Evolutionary conservation across 805 yeast species (phyloP).

Genomic region (Cyberlindnera euphorbiiphila): DNA sequence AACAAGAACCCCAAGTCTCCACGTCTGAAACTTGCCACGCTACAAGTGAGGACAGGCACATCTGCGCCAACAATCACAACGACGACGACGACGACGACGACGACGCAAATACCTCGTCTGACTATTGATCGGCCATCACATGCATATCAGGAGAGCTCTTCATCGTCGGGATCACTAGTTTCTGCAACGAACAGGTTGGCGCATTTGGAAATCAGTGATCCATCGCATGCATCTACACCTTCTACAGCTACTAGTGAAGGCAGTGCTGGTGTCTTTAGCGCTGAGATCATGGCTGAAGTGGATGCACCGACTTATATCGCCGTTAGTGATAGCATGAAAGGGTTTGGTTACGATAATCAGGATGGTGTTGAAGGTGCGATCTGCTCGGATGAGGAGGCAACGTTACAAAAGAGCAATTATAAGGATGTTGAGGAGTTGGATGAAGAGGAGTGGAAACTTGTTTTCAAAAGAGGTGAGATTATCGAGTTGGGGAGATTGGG

Average conservation of each 20-base stretch:
- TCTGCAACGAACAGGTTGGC: slow-evolving; percentile 21
- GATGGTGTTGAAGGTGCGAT: background rate
- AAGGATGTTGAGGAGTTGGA: slow-evolving; percentile 53
- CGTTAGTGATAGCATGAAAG: slow-evolving; percentile 1
- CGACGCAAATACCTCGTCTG: slow-evolving; percentile 2
- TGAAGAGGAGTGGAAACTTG: slow-evolving; percentile 69
- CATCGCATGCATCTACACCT: slow-evolving; percentile 25
- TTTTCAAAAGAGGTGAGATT: slow-evolving; percentile 58
- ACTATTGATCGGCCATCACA: slow-evolving; percentile 4
- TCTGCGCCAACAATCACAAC: no score
- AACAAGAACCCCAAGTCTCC: slow-evolving; percentile 40
- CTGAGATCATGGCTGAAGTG: slow-evolving; percentile 30
- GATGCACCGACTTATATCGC: slow-evolving; percentile 12
- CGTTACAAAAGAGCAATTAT: slow-evolving; percentile 1
- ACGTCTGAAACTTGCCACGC: slow-evolving; percentile 39
- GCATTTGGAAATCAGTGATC: slow-evolving; percentile 20
- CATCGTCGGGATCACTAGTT: slow-evolving; percentile 21
- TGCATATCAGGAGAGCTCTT: slow-evolving; percentile 13
- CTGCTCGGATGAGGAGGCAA: slow-evolving; percentile 1
- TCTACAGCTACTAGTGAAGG: slow-evolving; percentile 29
- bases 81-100: no score
- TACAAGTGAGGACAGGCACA: slow-evolving; percentile 25
- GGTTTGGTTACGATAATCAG: background rate
- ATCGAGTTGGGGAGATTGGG: slow-evolving; percentile 71
- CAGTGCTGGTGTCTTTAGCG: slow-evolving; percentile 27